Conservation (phyloP, 371 early-diverging fungal species). For the Haplosporangium sp. region DNA sequence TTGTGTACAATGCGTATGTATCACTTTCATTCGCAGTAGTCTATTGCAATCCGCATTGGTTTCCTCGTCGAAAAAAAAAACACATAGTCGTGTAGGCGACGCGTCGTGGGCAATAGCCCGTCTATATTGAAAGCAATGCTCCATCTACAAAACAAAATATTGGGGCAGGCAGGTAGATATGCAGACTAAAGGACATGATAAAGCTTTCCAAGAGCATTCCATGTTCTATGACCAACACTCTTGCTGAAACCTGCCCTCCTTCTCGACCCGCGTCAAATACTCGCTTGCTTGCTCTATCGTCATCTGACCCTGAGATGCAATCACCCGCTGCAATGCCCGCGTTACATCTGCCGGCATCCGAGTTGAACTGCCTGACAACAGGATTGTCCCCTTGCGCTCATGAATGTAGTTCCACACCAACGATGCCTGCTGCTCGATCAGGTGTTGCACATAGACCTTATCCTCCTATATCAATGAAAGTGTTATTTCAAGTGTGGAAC, state of each 20-base stretch:
- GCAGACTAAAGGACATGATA: neutral
- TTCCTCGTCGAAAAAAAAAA: too few species aligned
- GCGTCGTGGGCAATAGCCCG: too few species aligned
- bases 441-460: conserved; percentile 78
- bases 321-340: conserved; percentile 75
- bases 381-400: conserved; percentile 67
- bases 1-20: too few species aligned
- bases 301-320: conserved; percentile 67
- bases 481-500: neutral
- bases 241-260: conserved; percentile 81
- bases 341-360: conserved; percentile 88
- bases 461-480: conserved; percentile 52
- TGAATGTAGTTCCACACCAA: conserved; percentile 76
- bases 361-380: conserved; percentile 82
- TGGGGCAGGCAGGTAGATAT: neutral
- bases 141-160: too few species aligned
- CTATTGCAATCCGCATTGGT: too few species aligned
- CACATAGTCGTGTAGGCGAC: too few species aligned
- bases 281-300: conserved; percentile 67
- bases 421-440: conserved; percentile 66
- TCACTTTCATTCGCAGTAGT: too few species aligned
- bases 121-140: too few species aligned
- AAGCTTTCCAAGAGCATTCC: neutral
- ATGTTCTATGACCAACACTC: conserved; percentile 80
- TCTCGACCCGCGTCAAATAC: conserved; percentile 71